phyloP scores from a whole-genome alignment of 352 stramenopile genomes.

The Phytophthora rubi region DNA sequence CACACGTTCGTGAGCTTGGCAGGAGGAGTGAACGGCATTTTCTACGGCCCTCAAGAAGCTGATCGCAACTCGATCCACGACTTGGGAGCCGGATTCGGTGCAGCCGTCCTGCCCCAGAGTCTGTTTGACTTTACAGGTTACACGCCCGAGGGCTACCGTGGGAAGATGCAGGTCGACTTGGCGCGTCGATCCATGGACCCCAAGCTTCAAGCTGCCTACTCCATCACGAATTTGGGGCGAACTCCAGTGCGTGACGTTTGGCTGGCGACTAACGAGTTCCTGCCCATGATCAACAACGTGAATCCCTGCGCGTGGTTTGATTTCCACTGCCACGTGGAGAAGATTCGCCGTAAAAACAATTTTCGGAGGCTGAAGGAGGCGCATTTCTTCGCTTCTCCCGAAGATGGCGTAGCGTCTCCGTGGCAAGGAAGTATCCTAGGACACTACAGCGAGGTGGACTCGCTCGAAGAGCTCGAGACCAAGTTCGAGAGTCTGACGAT shows the following conservation, averaged over 20 bases:
- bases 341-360: constrained; percentile 37
- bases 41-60: constrained; percentile 48
- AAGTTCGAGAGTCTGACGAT: constrained; percentile 37
- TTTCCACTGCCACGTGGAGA: constrained; percentile 27
- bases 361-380: constrained; percentile 43
- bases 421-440: constrained; percentile 48
- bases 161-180: constrained; percentile 50
- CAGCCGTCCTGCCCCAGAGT: constrained; percentile 15
- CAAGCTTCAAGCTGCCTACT: constrained; percentile 27
- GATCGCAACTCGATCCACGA: constrained; percentile 26
- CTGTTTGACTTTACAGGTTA: constrained; percentile 49
- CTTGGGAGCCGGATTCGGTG: constrained; percentile 30
- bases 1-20: constrained; percentile 56
- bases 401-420: constrained; percentile 42
- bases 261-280: constrained; percentile 30
- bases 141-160: constrained; percentile 21
- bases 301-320: constrained; percentile 25
- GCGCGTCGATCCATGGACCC: constrained; percentile 21
- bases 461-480: constrained; percentile 32
- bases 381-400: constrained; percentile 55
- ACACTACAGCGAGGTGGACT: constrained; percentile 45
- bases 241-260: constrained; percentile 31
- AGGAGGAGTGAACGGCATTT: constrained; percentile 50
- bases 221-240: constrained; percentile 23
- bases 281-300: constrained; percentile 45